Conservation (phyloP, 441 rosid genomes). For the Eutrema salsugineum region DNA sequence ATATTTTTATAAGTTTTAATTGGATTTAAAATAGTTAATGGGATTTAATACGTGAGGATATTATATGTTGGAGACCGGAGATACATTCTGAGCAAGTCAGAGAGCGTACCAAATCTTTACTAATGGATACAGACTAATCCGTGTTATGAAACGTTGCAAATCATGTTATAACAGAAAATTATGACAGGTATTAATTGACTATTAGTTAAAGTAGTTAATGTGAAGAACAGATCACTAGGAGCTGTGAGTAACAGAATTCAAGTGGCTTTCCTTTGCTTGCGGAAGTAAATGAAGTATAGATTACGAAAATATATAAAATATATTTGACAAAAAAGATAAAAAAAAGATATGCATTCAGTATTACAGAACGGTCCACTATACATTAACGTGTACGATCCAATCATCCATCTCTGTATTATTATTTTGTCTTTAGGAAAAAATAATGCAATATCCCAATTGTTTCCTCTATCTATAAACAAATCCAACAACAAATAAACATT, state of each 20-base stretch:
- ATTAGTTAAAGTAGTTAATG: not conserved
- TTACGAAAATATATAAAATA: slow-evolving; percentile 13
- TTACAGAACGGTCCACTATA: slow-evolving; percentile 20
- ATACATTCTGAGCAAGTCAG: not conserved
- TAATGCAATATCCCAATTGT: slow-evolving; percentile 9
- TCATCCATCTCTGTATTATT: slow-evolving; percentile 16
- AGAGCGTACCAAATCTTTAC: not conserved
- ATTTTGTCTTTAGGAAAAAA: not conserved
- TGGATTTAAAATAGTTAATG: too few species aligned
- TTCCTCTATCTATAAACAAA: slow-evolving; percentile 26
- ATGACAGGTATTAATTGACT: slow-evolving; percentile 3
- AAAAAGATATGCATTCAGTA: not conserved
- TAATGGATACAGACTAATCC: not conserved
- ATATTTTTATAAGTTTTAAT: too few species aligned
- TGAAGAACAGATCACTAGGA: slow-evolving; percentile 28
- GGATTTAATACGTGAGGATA: not conserved
- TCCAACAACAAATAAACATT: slow-evolving; percentile 29
- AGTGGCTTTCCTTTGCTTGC: slow-evolving; percentile 37
- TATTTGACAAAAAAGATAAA: too few species aligned
- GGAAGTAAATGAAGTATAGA: slow-evolving; percentile 30
- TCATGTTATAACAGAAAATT: not conserved
- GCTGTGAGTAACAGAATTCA: slow-evolving; percentile 26
- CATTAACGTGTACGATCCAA: slow-evolving; percentile 32
- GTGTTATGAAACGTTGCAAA: not conserved
- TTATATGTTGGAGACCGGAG: not conserved